A percentile compares a stretch with the other conserved stretches of the same genome.
Evolutionary conservation across 192 early-diverging fungal genomes (phyloP).

Genomic region (Coemansia sp.): DNA sequence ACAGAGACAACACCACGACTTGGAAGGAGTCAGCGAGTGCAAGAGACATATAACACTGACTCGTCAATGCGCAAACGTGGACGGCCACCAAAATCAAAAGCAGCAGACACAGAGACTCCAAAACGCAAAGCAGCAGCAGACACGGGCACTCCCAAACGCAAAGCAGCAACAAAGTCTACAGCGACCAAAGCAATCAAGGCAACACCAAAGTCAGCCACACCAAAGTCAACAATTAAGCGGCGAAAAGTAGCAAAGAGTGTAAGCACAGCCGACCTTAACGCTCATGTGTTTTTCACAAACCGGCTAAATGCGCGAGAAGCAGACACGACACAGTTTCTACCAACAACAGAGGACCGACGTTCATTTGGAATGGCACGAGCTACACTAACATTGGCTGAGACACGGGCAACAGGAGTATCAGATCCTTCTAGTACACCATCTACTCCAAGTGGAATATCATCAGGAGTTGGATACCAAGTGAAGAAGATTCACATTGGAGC

Average conservation of each 20-base stretch:
- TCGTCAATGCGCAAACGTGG: background rate
- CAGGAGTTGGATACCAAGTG: conserved; percentile 38
- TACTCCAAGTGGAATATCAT: conserved; percentile 18
- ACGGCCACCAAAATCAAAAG: conserved; percentile 6
- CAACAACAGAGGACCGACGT: conserved; percentile 53
- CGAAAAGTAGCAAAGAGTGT: conserved; percentile 31
- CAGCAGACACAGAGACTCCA: background rate
- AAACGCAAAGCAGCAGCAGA: background rate
- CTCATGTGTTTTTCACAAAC: conserved; percentile 38
- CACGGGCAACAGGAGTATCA: conserved; percentile 1
- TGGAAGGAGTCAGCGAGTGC: conserved; percentile 2
- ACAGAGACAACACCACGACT: conserved; percentile 9
- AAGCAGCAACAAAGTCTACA: background rate
- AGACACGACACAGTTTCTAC: conserved; percentile 56
- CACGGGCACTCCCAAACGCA: background rate
- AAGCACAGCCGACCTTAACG: conserved; percentile 11
- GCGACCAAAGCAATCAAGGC: background rate
- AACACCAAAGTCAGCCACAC: background rate
- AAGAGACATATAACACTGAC: background rate
- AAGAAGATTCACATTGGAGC: conserved; percentile 75
- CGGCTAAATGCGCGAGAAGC: conserved; percentile 57
- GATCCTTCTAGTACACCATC: conserved; percentile 22
- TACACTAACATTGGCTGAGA: conserved; percentile 35
- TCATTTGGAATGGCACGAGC: conserved; percentile 57
- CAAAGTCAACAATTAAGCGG: conserved; percentile 19